Evolutionary conservation across 768 basidiomycete species (phyloP).

Genomic region (Boletus reticuloceps): DNA sequence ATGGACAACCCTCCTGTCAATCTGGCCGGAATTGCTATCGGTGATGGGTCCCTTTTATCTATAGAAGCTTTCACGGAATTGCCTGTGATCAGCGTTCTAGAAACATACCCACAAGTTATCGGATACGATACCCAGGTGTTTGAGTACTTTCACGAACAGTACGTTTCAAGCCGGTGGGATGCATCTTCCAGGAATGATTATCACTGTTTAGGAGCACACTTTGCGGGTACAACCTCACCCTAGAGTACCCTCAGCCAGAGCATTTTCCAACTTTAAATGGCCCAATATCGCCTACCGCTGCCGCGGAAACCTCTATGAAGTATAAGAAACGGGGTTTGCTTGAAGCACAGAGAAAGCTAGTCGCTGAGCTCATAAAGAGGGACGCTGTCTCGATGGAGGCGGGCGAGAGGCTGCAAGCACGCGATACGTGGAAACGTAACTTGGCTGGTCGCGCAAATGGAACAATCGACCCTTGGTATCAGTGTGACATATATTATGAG

Average conservation of each 20-base stretch:
- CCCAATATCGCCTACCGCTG: background rate
- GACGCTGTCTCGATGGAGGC: conserved; percentile 4
- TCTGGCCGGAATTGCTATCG: conserved; percentile 65
- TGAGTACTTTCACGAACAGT: conserved; percentile 68
- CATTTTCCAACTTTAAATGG: conserved; percentile 39
- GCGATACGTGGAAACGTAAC: conserved; percentile 42
- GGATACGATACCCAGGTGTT: conserved; percentile 65
- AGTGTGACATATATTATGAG: conserved; percentile 58
- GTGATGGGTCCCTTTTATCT: conserved; percentile 60
- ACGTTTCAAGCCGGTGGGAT: conserved; percentile 20
- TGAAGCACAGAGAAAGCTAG: conserved; percentile 6
- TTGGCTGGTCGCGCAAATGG: conserved; percentile 50
- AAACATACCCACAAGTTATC: conserved; percentile 74
- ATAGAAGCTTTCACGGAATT: conserved; percentile 46
- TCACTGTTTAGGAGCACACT: conserved; percentile 45
- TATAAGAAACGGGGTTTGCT: conserved; percentile 4
- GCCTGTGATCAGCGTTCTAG: conserved; percentile 58
- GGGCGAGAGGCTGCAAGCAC: conserved; percentile 17
- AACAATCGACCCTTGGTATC: conserved; percentile 58
- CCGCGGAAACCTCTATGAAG: background rate
- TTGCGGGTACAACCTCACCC: conserved; percentile 62
- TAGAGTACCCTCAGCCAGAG: conserved; percentile 65
- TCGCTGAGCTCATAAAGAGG: conserved; percentile 7
- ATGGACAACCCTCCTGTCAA: conserved; percentile 62
- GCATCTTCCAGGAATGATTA: background rate